Conservation (phyloP, 2,329 filamentous ascomycete genomes). For the Claviceps sp. region DNA sequence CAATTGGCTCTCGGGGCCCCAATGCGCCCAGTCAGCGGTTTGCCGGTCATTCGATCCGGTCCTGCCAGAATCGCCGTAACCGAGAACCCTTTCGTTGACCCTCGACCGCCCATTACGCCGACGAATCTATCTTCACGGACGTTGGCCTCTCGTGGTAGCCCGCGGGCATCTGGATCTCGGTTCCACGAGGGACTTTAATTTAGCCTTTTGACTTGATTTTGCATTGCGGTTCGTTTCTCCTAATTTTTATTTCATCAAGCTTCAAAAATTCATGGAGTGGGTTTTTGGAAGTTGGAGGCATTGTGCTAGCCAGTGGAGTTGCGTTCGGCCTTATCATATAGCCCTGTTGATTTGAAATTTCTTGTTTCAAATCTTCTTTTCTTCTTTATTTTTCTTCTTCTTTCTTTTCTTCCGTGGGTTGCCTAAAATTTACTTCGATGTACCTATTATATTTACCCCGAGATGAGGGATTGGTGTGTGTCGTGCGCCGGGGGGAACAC, state of each 20-base stretch:
- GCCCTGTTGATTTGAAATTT: neutral
- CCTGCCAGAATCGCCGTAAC: conserved; percentile 50
- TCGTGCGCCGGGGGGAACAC: neutral
- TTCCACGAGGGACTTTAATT: conserved; percentile 29
- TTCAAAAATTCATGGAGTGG: too few relatives aligned
- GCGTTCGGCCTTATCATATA: neutral
- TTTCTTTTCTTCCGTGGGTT: too few relatives aligned
- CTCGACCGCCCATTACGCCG: conserved; percentile 13
- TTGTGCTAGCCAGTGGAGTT: neutral
- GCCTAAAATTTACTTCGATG: neutral
- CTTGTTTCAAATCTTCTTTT: neutral
- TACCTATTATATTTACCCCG: conserved; percentile 4
- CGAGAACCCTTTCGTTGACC: conserved; percentile 33
- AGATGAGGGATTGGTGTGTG: neutral
- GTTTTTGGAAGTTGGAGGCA: neutral
- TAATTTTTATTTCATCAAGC: neutral
- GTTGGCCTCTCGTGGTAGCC: conserved; percentile 21
- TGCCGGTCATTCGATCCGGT: conserved; percentile 50
- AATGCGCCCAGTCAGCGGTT: conserved; percentile 47
- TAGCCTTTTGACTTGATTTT: neutral
- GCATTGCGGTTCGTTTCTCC: neutral
- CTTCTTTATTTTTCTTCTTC: neutral
- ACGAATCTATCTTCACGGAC: conserved; percentile 21
- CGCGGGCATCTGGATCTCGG: conserved; percentile 22
- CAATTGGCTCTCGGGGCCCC: conserved; percentile 41